Percentiles rank a stretch among this genome's conserved stretches.
These are phyloP conservation scores for Rhodamnia argentea DNA, from an alignment of 345 rosid species.

Conservation along the genomic window DNA sequence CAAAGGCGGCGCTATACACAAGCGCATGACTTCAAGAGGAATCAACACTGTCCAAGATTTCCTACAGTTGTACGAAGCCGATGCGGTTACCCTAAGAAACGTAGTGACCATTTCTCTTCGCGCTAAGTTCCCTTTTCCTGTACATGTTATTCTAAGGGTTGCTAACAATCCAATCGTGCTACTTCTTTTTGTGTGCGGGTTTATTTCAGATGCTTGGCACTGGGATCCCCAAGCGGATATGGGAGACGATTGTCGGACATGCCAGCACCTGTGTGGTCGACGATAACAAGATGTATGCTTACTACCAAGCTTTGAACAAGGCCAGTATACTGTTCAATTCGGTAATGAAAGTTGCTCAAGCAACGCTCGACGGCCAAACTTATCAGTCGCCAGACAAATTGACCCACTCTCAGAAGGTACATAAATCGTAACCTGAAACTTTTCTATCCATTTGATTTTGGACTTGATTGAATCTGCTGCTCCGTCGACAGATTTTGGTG, in stretches of 20 bases:
- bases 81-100: constrained; percentile 8
- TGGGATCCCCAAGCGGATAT: constrained; percentile 28
- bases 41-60: constrained; percentile 16
- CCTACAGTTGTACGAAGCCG: constrained; percentile 4
- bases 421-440: not conserved
- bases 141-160: not conserved
- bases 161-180: not conserved
- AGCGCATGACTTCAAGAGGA: constrained; percentile 3
- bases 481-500: constrained; percentile 21
- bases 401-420: constrained; percentile 22
- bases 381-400: constrained; percentile 18
- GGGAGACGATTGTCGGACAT: constrained; percentile 54
- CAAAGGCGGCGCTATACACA: constrained; percentile 17
- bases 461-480: not conserved
- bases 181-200: not conserved
- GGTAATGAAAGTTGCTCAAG: constrained; percentile 33
- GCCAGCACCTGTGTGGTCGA: constrained; percentile 47
- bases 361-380: constrained; percentile 16
- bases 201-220: constrained; percentile 32
- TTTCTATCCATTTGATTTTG: not conserved
- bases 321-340: constrained; percentile 37
- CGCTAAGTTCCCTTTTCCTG: not conserved
- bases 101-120: constrained; percentile 19
- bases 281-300: constrained; percentile 29
- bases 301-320: constrained; percentile 11